Base-by-base conservation (phyloP, 2,329 filamentous ascomycete species). In the Diplodia sapinea region DNA sequence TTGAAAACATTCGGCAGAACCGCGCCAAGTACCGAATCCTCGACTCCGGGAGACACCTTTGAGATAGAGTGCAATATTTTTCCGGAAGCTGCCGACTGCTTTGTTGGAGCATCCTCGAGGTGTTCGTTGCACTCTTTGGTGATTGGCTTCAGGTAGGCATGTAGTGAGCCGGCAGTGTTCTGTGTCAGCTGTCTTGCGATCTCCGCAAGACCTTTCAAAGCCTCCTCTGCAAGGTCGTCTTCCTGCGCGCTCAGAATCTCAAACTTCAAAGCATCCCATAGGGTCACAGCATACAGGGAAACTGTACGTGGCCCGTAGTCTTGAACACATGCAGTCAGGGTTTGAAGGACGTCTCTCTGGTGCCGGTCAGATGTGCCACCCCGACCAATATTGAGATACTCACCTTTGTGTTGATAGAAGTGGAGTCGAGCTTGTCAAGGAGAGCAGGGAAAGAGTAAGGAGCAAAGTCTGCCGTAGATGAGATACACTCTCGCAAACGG, bases 211-310 rank as follows among this genome's bases (percentile, higher is more conserved):
- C 83, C 84, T 26, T 81, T 78, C 17, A 90, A 76, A 7, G 88
- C 86, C 71, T 86, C 84, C 59, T 87, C 81, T 0, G 87, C 87
- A 9, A 91, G 78, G 62, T 89, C 86, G 66, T 90, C 87, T 72
- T 91, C 88, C 74, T 89, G 87, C 0, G 86, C 84, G 70, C 88
- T 89, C 15, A 91, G 79, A 12, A 91, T 85, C 72, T 91, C 88
- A 71, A 89, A 91, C 74, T 90, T 91, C 63, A 91, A 75, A 9
- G 87, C 84, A 71, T 90, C 88, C 88, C 88, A 91, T 2, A 91
- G 79, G 0, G 86, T 88, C 59, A 88, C 85, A 0, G 88, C 88
- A 72, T 89, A 89, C 12, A 85, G 83, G 8, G 87, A 86, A 33
- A 90, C 82, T 0, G 86, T 88, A 12, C 82, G 80, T 8, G 85